Evolutionary conservation across 306 rosid species (phyloP).

Genomic region (Aeschynomene evenia): DNA sequence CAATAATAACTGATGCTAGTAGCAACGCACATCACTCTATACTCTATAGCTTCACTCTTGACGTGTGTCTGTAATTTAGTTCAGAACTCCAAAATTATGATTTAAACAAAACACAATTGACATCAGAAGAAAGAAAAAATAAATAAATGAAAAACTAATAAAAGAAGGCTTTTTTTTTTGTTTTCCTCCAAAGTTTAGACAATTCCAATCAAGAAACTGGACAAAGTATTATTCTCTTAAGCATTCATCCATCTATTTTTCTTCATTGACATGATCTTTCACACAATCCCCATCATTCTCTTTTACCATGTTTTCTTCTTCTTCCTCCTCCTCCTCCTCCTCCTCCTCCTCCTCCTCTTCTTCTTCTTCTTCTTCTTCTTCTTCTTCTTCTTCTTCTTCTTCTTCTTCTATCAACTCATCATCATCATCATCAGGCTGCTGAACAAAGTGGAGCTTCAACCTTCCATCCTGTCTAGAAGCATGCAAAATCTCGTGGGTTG

Average conservation of each 20-base stretch:
- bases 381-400: slow-evolving; percentile 27
- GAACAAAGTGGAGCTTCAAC: slow-evolving; percentile 70
- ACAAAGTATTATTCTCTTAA: not conserved
- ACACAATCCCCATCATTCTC: slow-evolving; percentile 17
- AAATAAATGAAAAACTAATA: too few species aligned
- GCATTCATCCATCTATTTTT: slow-evolving; percentile 19
- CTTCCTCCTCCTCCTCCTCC: not conserved
- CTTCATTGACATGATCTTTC: slow-evolving; percentile 28
- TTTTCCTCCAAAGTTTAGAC: not conserved
- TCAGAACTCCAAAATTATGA: not conserved
- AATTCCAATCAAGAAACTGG: not conserved
- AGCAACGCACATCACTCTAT: not conserved
- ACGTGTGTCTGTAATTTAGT: not conserved
- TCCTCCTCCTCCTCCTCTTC: not conserved
- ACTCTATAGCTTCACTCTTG: too few species aligned
- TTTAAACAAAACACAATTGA: not conserved
- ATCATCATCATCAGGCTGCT: slow-evolving; percentile 47
- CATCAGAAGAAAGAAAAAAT: not conserved
- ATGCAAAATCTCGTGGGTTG: slow-evolving; percentile 65
- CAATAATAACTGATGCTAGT: not conserved
- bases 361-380: not conserved
- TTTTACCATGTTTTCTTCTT: slow-evolving; percentile 24
- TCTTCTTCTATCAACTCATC: slow-evolving; percentile 39
- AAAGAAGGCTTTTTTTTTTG: not conserved
- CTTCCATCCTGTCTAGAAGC: slow-evolving; percentile 90